A percentile compares a stretch with the other conserved stretches of the same genome.
phyloP scores from a whole-genome alignment of 1,139 yeast species.

The Geotrichum citri-aurantii region DNA sequence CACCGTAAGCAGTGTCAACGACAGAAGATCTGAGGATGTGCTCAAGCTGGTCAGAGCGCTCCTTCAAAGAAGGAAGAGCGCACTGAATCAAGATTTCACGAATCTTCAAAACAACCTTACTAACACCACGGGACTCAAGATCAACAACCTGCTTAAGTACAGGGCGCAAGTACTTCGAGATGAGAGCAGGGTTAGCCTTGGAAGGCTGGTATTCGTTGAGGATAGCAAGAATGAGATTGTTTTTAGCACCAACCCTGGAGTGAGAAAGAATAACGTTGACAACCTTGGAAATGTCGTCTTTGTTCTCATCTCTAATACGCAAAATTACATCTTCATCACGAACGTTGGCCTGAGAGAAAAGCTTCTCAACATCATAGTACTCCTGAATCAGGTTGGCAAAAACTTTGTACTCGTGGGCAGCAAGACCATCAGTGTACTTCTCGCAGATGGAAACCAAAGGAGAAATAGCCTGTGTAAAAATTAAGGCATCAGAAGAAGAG shows the following conservation, averaged over 20 bases:
- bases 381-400: conserved; percentile 64
- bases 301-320: conserved; percentile 79
- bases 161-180: conserved; percentile 64
- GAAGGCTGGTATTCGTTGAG: conserved; percentile 67
- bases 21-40: conserved; percentile 91
- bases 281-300: conserved; percentile 68
- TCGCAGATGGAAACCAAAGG: conserved; percentile 70
- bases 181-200: conserved; percentile 49
- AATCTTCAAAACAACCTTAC: conserved; percentile 93
- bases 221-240: conserved; percentile 80
- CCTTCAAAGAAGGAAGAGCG: conserved; percentile 90
- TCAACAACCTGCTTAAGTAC: conserved; percentile 76
- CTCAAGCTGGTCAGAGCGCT: conserved; percentile 94
- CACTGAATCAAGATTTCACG: conserved; percentile 95
- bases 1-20: conserved; percentile 79
- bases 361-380: conserved; percentile 69
- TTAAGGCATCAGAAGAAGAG: conserved; percentile 40
- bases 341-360: conserved; percentile 66
- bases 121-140: conserved; percentile 81
- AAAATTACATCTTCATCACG: conserved; percentile 79
- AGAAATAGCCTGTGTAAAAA: conserved; percentile 54
- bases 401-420: conserved; percentile 75
- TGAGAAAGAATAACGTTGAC: conserved; percentile 75
- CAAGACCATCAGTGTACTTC: conserved; percentile 67
- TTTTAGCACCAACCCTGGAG: conserved; percentile 88